Percentiles rank a stretch among this genome's conserved stretches.
These are phyloP conservation scores for Clavispora fructus DNA, from an alignment of 805 yeast genomes.

Conservation along the genomic window DNA sequence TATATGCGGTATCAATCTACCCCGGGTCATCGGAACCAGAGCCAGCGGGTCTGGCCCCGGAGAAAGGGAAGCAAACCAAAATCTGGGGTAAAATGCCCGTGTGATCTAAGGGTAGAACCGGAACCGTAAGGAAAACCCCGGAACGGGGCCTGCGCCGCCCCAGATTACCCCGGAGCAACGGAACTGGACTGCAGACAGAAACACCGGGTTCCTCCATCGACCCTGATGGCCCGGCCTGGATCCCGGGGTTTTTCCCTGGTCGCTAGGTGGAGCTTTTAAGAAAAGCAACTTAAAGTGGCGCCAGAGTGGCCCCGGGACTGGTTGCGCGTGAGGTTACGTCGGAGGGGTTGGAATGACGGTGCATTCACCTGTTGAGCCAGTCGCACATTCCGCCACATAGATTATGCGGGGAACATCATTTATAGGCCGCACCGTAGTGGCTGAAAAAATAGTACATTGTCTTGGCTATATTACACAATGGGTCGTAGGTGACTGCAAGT, in stretches of 20 bases:
- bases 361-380: not conserved
- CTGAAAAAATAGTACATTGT: not conserved
- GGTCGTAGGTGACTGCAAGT: not conserved
- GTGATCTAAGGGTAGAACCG: not conserved
- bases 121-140: not conserved
- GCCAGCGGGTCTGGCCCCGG: slow-evolving; percentile 10
- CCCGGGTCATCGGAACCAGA: slow-evolving; percentile 2
- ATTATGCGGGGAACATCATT: not conserved
- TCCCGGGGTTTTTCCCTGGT: not conserved
- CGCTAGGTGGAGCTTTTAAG: not conserved
- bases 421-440: not conserved
- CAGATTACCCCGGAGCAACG: not conserved
- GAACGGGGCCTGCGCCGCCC: slow-evolving; percentile 1
- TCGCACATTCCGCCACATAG: not conserved
- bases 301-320: too few species aligned
- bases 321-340: too few species aligned
- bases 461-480: not conserved
- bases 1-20: not conserved
- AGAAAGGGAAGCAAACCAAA: slow-evolving; percentile 8
- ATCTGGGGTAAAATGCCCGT: not conserved
- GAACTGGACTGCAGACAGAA: not conserved
- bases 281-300: too few species aligned
- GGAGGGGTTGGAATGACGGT: too few species aligned
- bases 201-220: not conserved
- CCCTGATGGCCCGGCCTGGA: not conserved